These are phyloP conservation scores for Paraphoma sp. DNA, from an alignment of 2,329 filamentous ascomycete species.

Conservation along the genomic window DNA sequence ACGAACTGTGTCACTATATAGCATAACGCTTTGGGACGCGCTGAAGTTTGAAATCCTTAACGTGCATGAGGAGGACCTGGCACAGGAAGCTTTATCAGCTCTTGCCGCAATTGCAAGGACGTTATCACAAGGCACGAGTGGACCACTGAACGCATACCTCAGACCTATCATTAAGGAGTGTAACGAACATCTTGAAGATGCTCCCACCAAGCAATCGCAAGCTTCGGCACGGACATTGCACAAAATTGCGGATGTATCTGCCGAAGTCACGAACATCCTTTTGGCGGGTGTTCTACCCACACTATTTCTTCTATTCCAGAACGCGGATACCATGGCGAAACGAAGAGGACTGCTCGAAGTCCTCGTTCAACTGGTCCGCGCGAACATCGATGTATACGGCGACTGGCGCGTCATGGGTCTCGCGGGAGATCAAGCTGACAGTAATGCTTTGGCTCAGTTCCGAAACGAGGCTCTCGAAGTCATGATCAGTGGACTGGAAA, in stretches of 20 bases:
- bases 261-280: conserved; percentile 61
- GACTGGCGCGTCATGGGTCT: conserved; percentile 58
- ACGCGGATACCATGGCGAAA: conserved; percentile 67
- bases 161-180: conserved; percentile 70
- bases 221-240: conserved; percentile 67
- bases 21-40: conserved; percentile 71
- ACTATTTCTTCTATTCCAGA: conserved; percentile 66
- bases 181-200: conserved; percentile 71
- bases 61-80: conserved; percentile 70
- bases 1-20: conserved; percentile 66
- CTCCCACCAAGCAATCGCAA: conserved; percentile 72
- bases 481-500: conserved; percentile 52
- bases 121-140: conserved; percentile 58
- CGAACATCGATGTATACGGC: conserved; percentile 64
- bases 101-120: conserved; percentile 63
- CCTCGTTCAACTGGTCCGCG: conserved; percentile 63
- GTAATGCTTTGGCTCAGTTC: conserved; percentile 50
- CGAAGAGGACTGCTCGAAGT: conserved; percentile 68
- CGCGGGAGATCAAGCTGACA: conserved; percentile 34
- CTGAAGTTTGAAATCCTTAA: conserved; percentile 74
- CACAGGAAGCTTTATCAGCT: conserved; percentile 63
- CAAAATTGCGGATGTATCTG: conserved; percentile 62
- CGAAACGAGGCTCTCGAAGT: conserved; percentile 51
- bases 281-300: conserved; percentile 63
- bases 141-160: conserved; percentile 61